These are phyloP conservation scores for Globisporangium radiosum DNA, from an alignment of 352 stramenopile species.

Conservation along the genomic window DNA sequence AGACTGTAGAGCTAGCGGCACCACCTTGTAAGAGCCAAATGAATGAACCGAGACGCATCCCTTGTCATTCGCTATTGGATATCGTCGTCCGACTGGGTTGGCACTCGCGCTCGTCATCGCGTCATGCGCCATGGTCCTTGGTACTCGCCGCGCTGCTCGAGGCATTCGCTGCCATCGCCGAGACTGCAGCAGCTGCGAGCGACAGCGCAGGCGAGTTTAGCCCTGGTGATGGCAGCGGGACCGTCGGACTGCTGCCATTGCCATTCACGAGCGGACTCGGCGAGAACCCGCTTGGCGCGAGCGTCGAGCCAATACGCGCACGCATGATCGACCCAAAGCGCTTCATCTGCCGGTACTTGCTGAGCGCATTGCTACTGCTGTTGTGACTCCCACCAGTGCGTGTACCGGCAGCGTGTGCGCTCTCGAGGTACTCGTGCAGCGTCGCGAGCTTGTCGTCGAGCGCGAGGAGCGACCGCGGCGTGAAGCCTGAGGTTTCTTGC, in stretches of 20 bases:
- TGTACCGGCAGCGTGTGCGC: slow-evolving; percentile 14
- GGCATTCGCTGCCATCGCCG: background rate
- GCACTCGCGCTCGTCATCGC: no score
- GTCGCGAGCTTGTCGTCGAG: slow-evolving; percentile 60
- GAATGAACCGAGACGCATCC: background rate
- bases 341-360: slow-evolving; percentile 62
- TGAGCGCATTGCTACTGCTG: slow-evolving; percentile 16
- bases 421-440: slow-evolving; percentile 57
- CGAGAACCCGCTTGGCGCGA: slow-evolving; percentile 5
- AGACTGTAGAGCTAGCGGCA: background rate
- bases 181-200: background rate
- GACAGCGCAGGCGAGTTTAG: background rate
- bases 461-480: slow-evolving; percentile 25
- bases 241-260: background rate
- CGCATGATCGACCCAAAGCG: slow-evolving; percentile 62
- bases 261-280: background rate
- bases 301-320: slow-evolving; percentile 19
- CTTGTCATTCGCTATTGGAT: background rate
- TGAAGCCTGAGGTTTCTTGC: slow-evolving; percentile 41
- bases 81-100: no score
- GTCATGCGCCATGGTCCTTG: no score
- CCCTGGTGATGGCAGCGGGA: background rate
- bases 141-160: no score
- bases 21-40: background rate
- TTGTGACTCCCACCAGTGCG: background rate